A percentile compares a stretch with the other conserved stretches of the same genome.
phyloP scores from a whole-genome alignment of 768 basidiomycete genomes.

The Auricularia heimuer region DNA sequence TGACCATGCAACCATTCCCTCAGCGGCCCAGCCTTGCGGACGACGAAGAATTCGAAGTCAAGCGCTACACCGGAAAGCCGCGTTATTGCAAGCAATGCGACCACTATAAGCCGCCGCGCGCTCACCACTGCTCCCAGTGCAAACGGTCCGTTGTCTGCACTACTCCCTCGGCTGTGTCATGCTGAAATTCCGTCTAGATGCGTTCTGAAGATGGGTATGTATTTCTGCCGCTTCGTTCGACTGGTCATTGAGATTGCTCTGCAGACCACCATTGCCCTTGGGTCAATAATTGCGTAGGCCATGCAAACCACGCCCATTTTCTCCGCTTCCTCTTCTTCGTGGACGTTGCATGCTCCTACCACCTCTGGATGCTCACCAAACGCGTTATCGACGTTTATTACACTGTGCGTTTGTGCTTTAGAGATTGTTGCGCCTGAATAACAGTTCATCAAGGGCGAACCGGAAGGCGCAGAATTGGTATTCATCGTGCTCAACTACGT shows the following conservation, averaged over 20 bases:
- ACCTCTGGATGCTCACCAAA: slow-evolving; percentile 69
- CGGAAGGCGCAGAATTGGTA: slow-evolving; percentile 57
- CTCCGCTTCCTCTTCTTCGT: slow-evolving; percentile 89
- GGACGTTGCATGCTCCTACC: slow-evolving; percentile 80
- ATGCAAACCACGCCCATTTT: slow-evolving; percentile 83
- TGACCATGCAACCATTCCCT: neutral
- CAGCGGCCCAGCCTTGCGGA: slow-evolving; percentile 66
- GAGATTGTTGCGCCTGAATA: slow-evolving; percentile 9
- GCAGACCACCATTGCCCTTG: slow-evolving; percentile 87
- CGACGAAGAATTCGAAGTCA: slow-evolving; percentile 76
- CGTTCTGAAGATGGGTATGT: slow-evolving; percentile 80
- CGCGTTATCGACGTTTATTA: slow-evolving; percentile 44
- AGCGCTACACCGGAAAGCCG: slow-evolving; percentile 73
- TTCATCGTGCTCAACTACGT: slow-evolving; percentile 85
- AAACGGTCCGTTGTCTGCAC: slow-evolving; percentile 43
- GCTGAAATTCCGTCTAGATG: slow-evolving; percentile 36
- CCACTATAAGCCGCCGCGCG: slow-evolving; percentile 74
- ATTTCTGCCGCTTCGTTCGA: neutral
- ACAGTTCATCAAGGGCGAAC: slow-evolving; percentile 45
- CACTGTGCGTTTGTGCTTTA: slow-evolving; percentile 34
- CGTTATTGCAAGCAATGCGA: slow-evolving; percentile 83
- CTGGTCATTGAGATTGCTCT: neutral
- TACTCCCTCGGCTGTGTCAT: neutral
- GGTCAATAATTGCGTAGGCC: slow-evolving; percentile 92
- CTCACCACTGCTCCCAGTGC: slow-evolving; percentile 91